Base-by-base conservation (phyloP, 2,329 filamentous ascomycete genomes). In the Sporothrix brasiliensis region DNA sequence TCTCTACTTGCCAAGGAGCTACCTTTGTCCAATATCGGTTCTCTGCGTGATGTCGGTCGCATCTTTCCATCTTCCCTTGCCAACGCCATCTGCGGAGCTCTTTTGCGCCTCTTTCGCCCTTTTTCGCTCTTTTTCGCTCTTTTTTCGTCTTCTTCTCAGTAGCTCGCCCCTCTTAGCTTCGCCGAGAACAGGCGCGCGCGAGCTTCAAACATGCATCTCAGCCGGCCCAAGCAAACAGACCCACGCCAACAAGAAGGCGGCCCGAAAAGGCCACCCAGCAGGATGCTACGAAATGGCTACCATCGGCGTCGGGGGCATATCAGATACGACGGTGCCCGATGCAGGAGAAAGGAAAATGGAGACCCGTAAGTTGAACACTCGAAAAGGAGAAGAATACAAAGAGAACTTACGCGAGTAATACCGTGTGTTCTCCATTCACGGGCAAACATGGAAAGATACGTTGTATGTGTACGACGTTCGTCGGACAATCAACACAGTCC, bases 161-260 rank as follows among this genome's bases (percentile, higher is more conserved):
- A 52, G 7, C 21, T 24, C 9, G n/a, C 3, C 4, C 21, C 13
- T 14, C 52, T 27, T 24, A 4, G 56, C 16, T 63, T 67, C 63
- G 47, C 47, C 63, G 47, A 52, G 30, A 67, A 67, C 63, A 67
- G 14, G 27, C 63, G 63, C 63, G 63, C 63, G 63, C 63, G 47
- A 53, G 19, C 63, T 53, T 67, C 19, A 21, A 6, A 65, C 47
- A n/a, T 67, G 47, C 11, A 67, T 27, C 63, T 67, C 63, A 53
- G 63, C 63, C 63, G 63, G 49, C 63, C 52, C 27, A 67, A 21
- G 21, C 27, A 14, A 24, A 53, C 19, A 53, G 47, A 4, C 24
- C 63, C 1, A 10, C 47, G 49, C 63, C 30, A 27, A 41, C 41
- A 44, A 16, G 4, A 16, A 47, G 13, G 21, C 21, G 21, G 6